phyloP scores from a whole-genome alignment of 495 filamentous ascomycete species.

The Penicillium steckii region DNA sequence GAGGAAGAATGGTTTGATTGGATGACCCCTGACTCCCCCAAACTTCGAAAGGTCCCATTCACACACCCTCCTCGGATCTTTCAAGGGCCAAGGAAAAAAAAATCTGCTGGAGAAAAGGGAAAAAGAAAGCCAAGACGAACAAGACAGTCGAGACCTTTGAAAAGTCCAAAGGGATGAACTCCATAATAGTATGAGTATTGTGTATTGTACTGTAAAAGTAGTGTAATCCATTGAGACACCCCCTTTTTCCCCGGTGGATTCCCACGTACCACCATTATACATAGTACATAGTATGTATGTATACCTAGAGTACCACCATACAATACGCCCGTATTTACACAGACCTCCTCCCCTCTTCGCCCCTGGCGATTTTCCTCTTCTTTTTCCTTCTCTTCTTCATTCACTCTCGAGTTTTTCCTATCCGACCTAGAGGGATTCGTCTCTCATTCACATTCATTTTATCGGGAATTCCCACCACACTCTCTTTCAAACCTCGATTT shows the following conservation, averaged over 20 bases:
- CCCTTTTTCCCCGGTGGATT: too few species aligned
- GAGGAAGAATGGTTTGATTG: too few species aligned
- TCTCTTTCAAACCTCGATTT: conserved; percentile 23
- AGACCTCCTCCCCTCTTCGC: conserved; percentile 1
- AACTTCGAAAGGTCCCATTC: too few species aligned
- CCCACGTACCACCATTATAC: too few species aligned
- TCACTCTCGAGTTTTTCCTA: conserved; percentile 33
- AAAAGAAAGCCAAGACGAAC: conserved; percentile 3
- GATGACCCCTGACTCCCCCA: conserved; percentile 12
- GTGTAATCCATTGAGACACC: conserved; percentile 1
- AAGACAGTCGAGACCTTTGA: conserved; percentile 6
- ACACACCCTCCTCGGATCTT: too few species aligned
- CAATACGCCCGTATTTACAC: too few species aligned
- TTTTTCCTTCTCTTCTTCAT: conserved; percentile 23
- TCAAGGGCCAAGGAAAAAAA: background rate
- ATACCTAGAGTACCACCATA: too few species aligned
- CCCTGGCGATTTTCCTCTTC: conserved; percentile 14
- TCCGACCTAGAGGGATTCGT: conserved; percentile 45
- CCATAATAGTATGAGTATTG: background rate
- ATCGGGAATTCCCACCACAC: conserved; percentile 28
- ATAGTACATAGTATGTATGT: too few species aligned
- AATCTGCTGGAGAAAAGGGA: background rate
- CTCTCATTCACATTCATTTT: conserved; percentile 48
- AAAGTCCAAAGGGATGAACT: too few species aligned
- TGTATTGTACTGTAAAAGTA: background rate